These are phyloP conservation scores for Hsuehochloa calcarea DNA, from an alignment of 176 grass and related monocot genomes.

Conservation along the genomic window DNA sequence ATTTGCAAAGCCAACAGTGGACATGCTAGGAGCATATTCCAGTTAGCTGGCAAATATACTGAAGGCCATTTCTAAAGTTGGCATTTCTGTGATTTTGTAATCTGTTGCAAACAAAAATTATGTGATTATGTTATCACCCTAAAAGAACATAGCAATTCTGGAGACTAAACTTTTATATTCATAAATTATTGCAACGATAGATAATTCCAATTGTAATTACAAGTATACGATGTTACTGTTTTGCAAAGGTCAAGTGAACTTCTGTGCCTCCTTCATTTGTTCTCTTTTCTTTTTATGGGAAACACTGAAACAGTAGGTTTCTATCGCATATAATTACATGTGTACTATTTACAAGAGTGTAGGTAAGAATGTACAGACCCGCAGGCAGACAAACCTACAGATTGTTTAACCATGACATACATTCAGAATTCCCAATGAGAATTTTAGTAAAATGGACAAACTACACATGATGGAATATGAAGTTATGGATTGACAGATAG, in stretches of 20 bases:
- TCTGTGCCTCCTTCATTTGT: neutral
- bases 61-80: slow-evolving; percentile 1
- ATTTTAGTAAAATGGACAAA: neutral
- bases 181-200: neutral
- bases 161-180: neutral
- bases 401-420: neutral
- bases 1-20: neutral
- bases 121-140: neutral
- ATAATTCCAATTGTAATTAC: neutral
- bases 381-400: neutral
- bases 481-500: neutral
- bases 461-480: neutral
- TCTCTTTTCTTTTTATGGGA: neutral
- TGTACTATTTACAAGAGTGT: neutral
- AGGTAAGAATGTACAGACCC: neutral
- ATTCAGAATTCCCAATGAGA: neutral
- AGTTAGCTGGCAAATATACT: neutral
- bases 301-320: neutral
- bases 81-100: neutral
- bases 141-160: neutral
- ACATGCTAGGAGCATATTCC: neutral
- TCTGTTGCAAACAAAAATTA: neutral
- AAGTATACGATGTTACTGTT: neutral
- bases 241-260: neutral
- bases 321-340: neutral